Evolutionary conservation across 345 rosid genomes (phyloP), one percentile per base, ranked within the genome.

Genomic region (Boechera divaricarpa): DNA sequence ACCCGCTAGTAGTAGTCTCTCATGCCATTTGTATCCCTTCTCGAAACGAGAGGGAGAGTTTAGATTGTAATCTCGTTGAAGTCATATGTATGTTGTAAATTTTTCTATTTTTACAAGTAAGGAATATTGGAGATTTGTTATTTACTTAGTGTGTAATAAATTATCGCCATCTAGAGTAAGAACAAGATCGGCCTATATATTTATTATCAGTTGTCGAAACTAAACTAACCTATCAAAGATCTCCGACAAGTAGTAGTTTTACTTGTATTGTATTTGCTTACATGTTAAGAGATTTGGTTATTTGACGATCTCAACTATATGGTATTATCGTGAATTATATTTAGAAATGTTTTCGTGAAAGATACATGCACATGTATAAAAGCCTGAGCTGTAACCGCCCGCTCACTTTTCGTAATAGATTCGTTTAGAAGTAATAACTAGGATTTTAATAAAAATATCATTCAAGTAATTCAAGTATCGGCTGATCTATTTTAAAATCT

Each of bases 1-100:
- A 80, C 83, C 83, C 83, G 83, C 83, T 71, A 58, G 36, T 48
- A 52, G 56, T 52, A 21, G 55, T 52, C 28, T 53, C 29, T 6
- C 16, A 10, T 69, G 57, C 24, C 3, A 52, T 52, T 52, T 69
- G 75, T 53, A 68, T 29, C 52, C 63, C 79, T 4, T 53, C 69
- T 77, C 47, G 58, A 69, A 77, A 39, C 58, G 49, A 69, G 70
- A 62, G 49, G 75, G 11, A 44, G 70, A 69, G 70, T 60, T 76
- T 10, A 52, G 67, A n/a, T 59, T 59, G 49, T 39, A 16, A 39
- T 29, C 51, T 76, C 29, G 12, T 75, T 15, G 16, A 24, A 36
- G 41, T 62, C 52, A 42, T 42, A 0, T 76, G 75, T 69, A 53
- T 69, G 42, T 69, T 77, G 80, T 77, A 52, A 51, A 60, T 9